Evolutionary conservation across 2,329 filamentous ascomycete genomes (phyloP).

Genomic region (Botrytis galanthina): DNA sequence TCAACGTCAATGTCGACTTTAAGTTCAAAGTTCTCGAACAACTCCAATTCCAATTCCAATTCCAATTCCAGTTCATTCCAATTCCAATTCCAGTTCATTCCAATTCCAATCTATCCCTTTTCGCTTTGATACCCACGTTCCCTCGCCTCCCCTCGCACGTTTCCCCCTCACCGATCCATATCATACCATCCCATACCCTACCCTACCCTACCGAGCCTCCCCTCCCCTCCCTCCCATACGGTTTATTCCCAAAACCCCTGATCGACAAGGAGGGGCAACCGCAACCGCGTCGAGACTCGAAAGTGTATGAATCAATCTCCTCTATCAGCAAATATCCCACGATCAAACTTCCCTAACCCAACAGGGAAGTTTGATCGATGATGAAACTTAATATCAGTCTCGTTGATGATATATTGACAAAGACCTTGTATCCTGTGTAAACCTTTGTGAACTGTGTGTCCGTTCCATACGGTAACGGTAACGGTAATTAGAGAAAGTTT

Average conservation of each 20-base stretch:
- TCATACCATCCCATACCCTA: not conserved
- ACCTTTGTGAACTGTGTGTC: no score
- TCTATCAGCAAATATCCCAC: not conserved
- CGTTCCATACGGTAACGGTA: not conserved
- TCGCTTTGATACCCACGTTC: constrained; percentile 6
- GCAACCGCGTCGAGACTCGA: no score
- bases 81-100: not conserved
- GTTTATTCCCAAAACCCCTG: constrained; percentile 2
- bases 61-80: not conserved
- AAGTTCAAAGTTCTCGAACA: not conserved
- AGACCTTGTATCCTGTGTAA: not conserved
- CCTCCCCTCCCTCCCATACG: not conserved
- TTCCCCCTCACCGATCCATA: not conserved
- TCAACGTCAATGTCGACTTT: not conserved
- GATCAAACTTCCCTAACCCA: not conserved
- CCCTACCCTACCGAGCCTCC: no score
- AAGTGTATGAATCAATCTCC: constrained; percentile 7
- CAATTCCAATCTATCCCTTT: not conserved
- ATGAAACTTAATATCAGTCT: not conserved
- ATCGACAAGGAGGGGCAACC: constrained; percentile 12
- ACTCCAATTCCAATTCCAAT: not conserved
- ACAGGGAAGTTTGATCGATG: no score
- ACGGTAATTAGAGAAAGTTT: not conserved
- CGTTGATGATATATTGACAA: not conserved
- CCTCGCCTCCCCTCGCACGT: not conserved